Conservation (phyloP, 2,329 filamentous ascomycete genomes). For the Lasiodiplodia hormozganensis region DNA sequence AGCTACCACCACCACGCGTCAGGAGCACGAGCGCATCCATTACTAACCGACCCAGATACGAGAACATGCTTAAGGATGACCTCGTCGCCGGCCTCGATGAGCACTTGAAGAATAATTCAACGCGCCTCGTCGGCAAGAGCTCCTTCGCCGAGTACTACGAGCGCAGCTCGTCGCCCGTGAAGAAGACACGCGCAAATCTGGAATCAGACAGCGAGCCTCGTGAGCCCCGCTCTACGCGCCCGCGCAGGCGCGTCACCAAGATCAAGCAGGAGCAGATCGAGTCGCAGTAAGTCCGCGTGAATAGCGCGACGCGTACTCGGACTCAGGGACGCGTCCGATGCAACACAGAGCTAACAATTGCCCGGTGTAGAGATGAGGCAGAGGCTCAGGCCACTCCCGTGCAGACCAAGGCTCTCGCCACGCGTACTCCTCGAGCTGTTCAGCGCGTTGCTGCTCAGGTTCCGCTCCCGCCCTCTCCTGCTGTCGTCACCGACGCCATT, state of each 20-base stretch:
- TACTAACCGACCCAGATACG: slow-evolving; percentile 60
- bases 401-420: slow-evolving; percentile 59
- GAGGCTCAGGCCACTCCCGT: slow-evolving; percentile 42
- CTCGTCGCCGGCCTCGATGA: slow-evolving; percentile 78
- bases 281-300: slow-evolving; percentile 29
- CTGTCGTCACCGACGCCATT: slow-evolving; percentile 76
- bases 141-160: slow-evolving; percentile 78
- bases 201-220: slow-evolving; percentile 47
- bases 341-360: slow-evolving; percentile 1
- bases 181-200: slow-evolving; percentile 48
- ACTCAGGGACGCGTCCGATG: slow-evolving; percentile 32
- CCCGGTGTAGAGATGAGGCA: slow-evolving; percentile 28
- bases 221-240: slow-evolving; percentile 16
- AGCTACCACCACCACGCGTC: slow-evolving; percentile 35
- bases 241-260: slow-evolving; percentile 38
- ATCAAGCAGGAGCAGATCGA: slow-evolving; percentile 46
- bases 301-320: slow-evolving; percentile 9
- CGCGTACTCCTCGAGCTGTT: slow-evolving; percentile 39
- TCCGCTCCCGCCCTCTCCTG: slow-evolving; percentile 80
- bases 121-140: slow-evolving; percentile 68
- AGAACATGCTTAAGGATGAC: slow-evolving; percentile 77
- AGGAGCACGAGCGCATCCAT: slow-evolving; percentile 14
- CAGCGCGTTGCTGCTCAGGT: slow-evolving; percentile 60
- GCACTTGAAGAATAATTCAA: slow-evolving; percentile 72
- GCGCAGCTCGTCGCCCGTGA: slow-evolving; percentile 63